Evolutionary conservation across 495 filamentous ascomycete species (phyloP).

Genomic region (Rhypophila decipiens): DNA sequence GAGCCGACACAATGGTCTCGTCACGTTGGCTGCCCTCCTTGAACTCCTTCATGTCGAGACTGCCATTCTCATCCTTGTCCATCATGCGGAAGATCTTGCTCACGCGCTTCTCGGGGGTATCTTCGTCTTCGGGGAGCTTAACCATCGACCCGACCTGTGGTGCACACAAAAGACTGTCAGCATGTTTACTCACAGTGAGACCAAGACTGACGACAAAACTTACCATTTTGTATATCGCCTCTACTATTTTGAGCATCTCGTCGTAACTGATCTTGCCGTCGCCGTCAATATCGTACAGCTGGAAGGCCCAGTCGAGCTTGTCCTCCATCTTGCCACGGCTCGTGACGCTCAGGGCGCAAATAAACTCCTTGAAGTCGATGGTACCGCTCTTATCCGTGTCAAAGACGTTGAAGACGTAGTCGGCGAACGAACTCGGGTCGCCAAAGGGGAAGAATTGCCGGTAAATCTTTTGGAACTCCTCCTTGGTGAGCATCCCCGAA

Average conservation of each 20-base stretch:
- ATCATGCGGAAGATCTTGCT: slow-evolving; percentile 99
- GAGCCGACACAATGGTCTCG: slow-evolving; percentile 96
- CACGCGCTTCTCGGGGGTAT: slow-evolving; percentile 97
- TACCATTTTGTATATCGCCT: slow-evolving; percentile 99
- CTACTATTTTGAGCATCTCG: slow-evolving; percentile 97
- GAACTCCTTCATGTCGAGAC: slow-evolving; percentile 90
- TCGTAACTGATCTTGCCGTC: slow-evolving; percentile 98
- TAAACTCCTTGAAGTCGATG: slow-evolving; percentile 99
- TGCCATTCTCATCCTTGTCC: slow-evolving; percentile 99
- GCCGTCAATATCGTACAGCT: slow-evolving; percentile 98
- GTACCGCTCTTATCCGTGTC: slow-evolving; percentile 94
- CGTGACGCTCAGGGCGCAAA: slow-evolving; percentile 95
- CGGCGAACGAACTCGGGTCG: slow-evolving; percentile 91
- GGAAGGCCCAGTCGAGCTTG: slow-evolving; percentile 98
- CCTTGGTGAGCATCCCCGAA: slow-evolving; percentile 89
- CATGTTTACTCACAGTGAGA: not conserved
- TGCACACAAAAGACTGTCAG: not conserved
- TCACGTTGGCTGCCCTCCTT: slow-evolving; percentile 98
- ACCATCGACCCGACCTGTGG: slow-evolving; percentile 94
- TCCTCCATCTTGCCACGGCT: slow-evolving; percentile 98
- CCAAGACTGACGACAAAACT: slow-evolving; percentile 15
- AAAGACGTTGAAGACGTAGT: slow-evolving; percentile 99
- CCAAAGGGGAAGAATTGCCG: slow-evolving; percentile 99
- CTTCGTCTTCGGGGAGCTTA: slow-evolving; percentile 95
- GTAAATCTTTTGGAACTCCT: slow-evolving; percentile 99